These are phyloP conservation scores for Reutealis trisperma DNA, from an alignment of 345 rosid species.

Conservation along the genomic window DNA sequence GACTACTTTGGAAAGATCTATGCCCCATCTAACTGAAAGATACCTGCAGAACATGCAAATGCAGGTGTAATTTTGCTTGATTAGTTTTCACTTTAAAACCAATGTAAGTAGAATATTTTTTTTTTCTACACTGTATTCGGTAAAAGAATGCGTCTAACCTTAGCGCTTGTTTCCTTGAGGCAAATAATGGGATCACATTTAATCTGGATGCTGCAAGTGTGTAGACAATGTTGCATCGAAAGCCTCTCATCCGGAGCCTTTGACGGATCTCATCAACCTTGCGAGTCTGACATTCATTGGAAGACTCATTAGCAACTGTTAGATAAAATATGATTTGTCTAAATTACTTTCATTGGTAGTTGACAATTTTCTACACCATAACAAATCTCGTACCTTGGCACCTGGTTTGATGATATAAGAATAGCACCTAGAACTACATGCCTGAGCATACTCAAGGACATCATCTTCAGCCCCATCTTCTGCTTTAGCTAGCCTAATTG, in stretches of 20 bases:
- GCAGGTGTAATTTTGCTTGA: not conserved
- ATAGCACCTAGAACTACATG: conserved; percentile 64
- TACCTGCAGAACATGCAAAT: conserved; percentile 52
- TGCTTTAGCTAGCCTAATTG: conserved; percentile 47
- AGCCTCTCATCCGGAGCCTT: conserved; percentile 83
- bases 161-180: conserved; percentile 79
- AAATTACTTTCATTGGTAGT: not conserved
- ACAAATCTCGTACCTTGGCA: conserved; percentile 49
- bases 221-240: conserved; percentile 69
- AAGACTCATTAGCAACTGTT: conserved; percentile 17
- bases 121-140: not conserved
- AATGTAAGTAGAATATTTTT: not conserved
- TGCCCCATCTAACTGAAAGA: conserved; percentile 81
- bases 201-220: conserved; percentile 66
- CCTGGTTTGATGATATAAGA: conserved; percentile 66
- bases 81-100: not conserved
- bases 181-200: conserved; percentile 74
- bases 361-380: not conserved
- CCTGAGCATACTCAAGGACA: conserved; percentile 41
- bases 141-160: conserved; percentile 45
- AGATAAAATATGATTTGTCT: not conserved
- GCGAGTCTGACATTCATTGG: conserved; percentile 48
- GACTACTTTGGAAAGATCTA: conserved; percentile 58
- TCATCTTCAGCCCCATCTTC: conserved; percentile 59
- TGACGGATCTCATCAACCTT: conserved; percentile 67